Percentiles rank a stretch among this genome's conserved stretches.
phyloP scores from a whole-genome alignment of 1,284 basidiomycete species.

The Cerrena zonata region DNA sequence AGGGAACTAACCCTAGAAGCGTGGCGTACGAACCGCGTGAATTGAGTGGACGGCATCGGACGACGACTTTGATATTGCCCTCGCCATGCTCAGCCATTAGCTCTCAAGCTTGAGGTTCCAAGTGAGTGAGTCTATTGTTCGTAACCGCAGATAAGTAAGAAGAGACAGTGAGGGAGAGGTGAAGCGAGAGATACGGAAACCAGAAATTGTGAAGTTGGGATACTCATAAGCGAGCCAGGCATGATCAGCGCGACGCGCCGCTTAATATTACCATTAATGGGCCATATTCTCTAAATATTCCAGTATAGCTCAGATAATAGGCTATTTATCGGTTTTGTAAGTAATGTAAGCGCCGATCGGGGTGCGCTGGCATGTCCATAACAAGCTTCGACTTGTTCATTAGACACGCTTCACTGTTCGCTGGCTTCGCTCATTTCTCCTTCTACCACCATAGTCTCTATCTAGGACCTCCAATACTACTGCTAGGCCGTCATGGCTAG shows the following conservation, averaged over 20 bases:
- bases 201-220: neutral
- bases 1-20: slow-evolving; percentile 8
- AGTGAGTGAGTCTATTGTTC: neutral
- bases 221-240: neutral
- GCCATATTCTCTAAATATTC: too few relatives aligned
- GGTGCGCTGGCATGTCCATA: neutral
- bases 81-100: slow-evolving; percentile 56
- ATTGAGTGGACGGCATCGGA: slow-evolving; percentile 93
- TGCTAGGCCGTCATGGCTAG: slow-evolving; percentile 49
- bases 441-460: neutral
- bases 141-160: neutral
- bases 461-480: neutral
- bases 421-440: neutral
- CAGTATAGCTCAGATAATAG: too few relatives aligned
- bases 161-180: neutral
- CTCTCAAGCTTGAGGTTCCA: neutral
- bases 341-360: neutral
- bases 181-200: neutral
- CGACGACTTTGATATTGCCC: slow-evolving; percentile 94
- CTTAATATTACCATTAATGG: too few relatives aligned
- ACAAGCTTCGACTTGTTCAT: neutral
- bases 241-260: neutral
- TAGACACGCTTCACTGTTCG: neutral
- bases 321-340: neutral
- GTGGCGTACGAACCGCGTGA: slow-evolving; percentile 63